Base-by-base conservation (phyloP, 805 yeast genomes). In the Saturnispora galanensis region DNA sequence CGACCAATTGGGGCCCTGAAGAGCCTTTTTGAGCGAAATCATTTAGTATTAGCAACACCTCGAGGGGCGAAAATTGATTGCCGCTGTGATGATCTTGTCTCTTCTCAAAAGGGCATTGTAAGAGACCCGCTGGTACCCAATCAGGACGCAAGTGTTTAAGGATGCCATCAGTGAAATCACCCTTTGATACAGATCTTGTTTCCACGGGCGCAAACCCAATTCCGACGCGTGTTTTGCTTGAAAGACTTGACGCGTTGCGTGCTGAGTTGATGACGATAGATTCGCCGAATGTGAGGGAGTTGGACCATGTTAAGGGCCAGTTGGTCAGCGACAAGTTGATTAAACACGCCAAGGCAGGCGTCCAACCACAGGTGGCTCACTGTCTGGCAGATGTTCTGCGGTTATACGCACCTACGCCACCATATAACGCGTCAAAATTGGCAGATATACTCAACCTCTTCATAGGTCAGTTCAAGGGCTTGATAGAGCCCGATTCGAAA, bases 381-480 rank as follows among this genome's bases (percentile, higher is more conserved):
- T 79, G 93, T 50, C 50, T 87, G 7, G 70, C 87, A 5, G 95
- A 88, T 57, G 67, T 89, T 9, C 62, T 88, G 35, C 68, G 95
- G 47, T 60, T 89, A 12, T 81, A 72, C 55, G 96, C 95, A 0
- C 96, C 96, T 0, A 85, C 88, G 57, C 95, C 96, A 6, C 96
- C 97, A 4, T 88, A 73, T 60, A 76, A 83, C 2, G 77, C 79
- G 18, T 50, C 65, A 1, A 80, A 82, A 51, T 66, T 88, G 33
- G 66, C 77, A 1, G 79, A 69, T 4, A 73, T 86, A 15, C 86
- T 88, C 65, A 74, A 71, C 50, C 67, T 84, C 7, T 76, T 87
- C 54, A 70, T 82, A 48, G 59, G 64, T 26, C 88, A 84, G 56
- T 74, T 89, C 51, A 69, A 69, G 44, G 70, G 68, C 39, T 60